These are phyloP conservation scores for Didymella glomerata DNA, from an alignment of 2,329 filamentous ascomycete species.

Conservation along the genomic window DNA sequence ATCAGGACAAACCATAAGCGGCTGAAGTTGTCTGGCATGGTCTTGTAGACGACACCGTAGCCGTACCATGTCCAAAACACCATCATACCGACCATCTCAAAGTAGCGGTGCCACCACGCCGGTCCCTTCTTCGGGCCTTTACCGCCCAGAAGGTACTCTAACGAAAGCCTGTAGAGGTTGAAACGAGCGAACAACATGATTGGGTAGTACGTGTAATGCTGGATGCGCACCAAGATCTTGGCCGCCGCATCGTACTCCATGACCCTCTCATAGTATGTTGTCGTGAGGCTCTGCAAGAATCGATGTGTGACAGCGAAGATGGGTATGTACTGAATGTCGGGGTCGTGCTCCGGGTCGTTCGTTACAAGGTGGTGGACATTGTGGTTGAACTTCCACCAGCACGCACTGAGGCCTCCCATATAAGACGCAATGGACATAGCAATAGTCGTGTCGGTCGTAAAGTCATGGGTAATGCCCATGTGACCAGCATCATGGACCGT, in stretches of 20 bases:
- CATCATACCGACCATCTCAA: slow-evolving; percentile 69
- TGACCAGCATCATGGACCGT: slow-evolving; percentile 94
- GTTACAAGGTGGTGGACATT: slow-evolving; percentile 98
- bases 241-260: slow-evolving; percentile 70
- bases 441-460: slow-evolving; percentile 81
- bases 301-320: slow-evolving; percentile 72
- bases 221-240: slow-evolving; percentile 66
- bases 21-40: slow-evolving; percentile 65
- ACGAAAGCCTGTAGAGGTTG: slow-evolving; percentile 74
- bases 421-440: slow-evolving; percentile 92
- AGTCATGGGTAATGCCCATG: slow-evolving; percentile 95
- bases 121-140: slow-evolving; percentile 65
- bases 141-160: slow-evolving; percentile 68
- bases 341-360: slow-evolving; percentile 93
- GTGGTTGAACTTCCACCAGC: slow-evolving; percentile 98
- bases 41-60: slow-evolving; percentile 69
- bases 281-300: slow-evolving; percentile 70
- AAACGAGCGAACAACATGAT: slow-evolving; percentile 73
- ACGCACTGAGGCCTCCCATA: slow-evolving; percentile 84
- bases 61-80: slow-evolving; percentile 75
- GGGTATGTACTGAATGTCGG: slow-evolving; percentile 83
- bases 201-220: slow-evolving; percentile 74
- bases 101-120: slow-evolving; percentile 73
- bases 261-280: slow-evolving; percentile 71
- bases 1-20: slow-evolving; percentile 70